Conservation (phyloP, 495 filamentous ascomycete species). For the Daldinia concentrica region DNA sequence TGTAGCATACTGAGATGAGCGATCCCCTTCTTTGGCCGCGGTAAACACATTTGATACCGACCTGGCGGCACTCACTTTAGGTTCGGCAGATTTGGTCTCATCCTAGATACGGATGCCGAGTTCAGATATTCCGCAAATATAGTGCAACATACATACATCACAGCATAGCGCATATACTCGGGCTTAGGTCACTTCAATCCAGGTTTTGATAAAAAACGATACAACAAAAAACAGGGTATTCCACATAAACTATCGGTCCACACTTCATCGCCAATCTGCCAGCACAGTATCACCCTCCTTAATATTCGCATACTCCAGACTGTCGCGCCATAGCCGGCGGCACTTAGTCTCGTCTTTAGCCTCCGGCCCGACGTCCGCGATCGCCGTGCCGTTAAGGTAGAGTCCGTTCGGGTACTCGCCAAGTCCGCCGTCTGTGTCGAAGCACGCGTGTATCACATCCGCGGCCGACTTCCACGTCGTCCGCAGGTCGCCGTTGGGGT, state of each 20-base stretch:
- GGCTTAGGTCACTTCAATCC: conserved; percentile 3
- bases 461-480: conserved; percentile 55
- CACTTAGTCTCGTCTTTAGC: conserved; percentile 51
- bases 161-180: conserved; percentile 4
- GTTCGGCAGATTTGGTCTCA: conserved; percentile 25
- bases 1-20: conserved; percentile 14
- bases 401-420: conserved; percentile 46
- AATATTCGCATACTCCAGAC: conserved; percentile 45
- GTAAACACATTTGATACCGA: conserved; percentile 34
- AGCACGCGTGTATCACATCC: conserved; percentile 51
- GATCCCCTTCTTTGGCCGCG: conserved; percentile 24
- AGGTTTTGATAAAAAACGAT: background rate
- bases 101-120: conserved; percentile 18
- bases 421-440: conserved; percentile 44
- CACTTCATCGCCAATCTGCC: conserved; percentile 46
- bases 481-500: conserved; percentile 47
- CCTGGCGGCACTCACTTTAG: conserved; percentile 40
- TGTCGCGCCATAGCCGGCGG: conserved; percentile 49
- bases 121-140: conserved; percentile 5
- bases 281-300: conserved; percentile 51
- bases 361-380: conserved; percentile 40
- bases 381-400: conserved; percentile 47
- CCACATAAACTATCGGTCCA: background rate
- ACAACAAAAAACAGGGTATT: background rate
- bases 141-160: background rate